Base-by-base conservation (phyloP, 2,329 filamentous ascomycete genomes). In the Alternaria sp. region DNA sequence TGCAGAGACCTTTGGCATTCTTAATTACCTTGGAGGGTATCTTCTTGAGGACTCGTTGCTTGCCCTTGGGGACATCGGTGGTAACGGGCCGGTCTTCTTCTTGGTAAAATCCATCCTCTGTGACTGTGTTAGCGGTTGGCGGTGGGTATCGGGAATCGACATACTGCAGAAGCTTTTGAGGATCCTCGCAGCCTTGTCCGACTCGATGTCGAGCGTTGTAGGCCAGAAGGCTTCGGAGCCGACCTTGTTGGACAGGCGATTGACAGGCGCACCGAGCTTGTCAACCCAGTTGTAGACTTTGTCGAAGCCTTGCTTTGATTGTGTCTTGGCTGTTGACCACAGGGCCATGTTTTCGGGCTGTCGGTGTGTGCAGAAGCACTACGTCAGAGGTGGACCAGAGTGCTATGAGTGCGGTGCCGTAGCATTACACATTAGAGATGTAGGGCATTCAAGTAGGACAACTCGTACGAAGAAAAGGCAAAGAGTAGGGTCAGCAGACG, bases 141-240 rank as follows among this genome's bases (percentile, higher is more conserved):
- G 46, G 41, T 36, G 52, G 30, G 51, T 30, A 38, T 14, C 2
- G 22, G 36, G 48, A 80, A 80, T n/a, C 46, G 56, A 83, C 88
- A 72, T 84, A 92, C 90, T 92, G 83, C 93, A 96, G 80, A 97
- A 97, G 32, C 91, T 94, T 76, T 93, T 91, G 52, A 97, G 80
- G 63, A 97, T 97, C 57, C 93, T 86, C 60, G 93, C 93, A 47
- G 93, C 92, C 81, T 97, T 97, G 80, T 97, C 92, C 79, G 91
- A 91, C 83, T 97, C 94, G 68, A 91, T 90, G 76, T 97, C 94
- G 52, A 97, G 83, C 1, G 89, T 91, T 32, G 91, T 90, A 3
- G 93, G 93, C 91, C 91, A 95, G 73, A 94, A 94, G 24, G 91
- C 89, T 76, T 96, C 93, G 30, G 85, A 86, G 59, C 93, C 93